These are phyloP conservation scores for Hysterangium stoloniferum DNA, from an alignment of 768 basidiomycete genomes.

Conservation along the genomic window DNA sequence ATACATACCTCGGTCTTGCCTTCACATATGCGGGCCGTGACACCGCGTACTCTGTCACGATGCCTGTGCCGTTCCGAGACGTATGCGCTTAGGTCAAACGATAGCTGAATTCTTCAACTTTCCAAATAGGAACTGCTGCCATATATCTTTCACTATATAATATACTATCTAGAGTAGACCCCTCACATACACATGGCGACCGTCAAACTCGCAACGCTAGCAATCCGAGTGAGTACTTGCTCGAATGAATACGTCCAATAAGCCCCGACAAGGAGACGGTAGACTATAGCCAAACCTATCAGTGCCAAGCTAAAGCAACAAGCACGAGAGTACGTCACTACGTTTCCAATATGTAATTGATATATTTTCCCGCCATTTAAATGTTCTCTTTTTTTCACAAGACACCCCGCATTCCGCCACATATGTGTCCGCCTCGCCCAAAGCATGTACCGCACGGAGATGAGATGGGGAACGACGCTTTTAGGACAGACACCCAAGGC, in stretches of 20 bases:
- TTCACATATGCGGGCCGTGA: too few species aligned
- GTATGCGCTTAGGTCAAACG: too few species aligned
- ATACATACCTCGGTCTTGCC: too few species aligned
- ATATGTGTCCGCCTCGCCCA: slow-evolving; percentile 73
- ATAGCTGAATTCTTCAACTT: too few species aligned
- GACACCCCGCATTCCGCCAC: slow-evolving; percentile 65
- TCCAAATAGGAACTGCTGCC: too few species aligned
- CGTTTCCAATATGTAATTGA: background rate
- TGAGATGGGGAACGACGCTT: slow-evolving; percentile 63
- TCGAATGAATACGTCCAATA: background rate
- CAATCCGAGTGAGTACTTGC: slow-evolving; percentile 54
- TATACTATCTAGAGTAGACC: too few species aligned
- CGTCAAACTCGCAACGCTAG: slow-evolving; percentile 65
- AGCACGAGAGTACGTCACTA: slow-evolving; percentile 53
- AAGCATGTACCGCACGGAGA: slow-evolving; percentile 65
- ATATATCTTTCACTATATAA: too few species aligned
- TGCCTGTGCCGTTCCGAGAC: too few species aligned
- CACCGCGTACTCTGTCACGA: too few species aligned
- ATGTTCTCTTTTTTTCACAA: slow-evolving; percentile 18
- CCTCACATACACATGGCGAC: slow-evolving; percentile 74
- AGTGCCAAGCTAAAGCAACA: slow-evolving; percentile 59
- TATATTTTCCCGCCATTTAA: background rate
- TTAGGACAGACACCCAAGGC: slow-evolving; percentile 69
- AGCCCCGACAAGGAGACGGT: slow-evolving; percentile 39
- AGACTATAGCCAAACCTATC: slow-evolving; percentile 86